These are phyloP conservation scores for Collariella sp. DNA, from an alignment of 495 filamentous ascomycete species.

Conservation along the genomic window DNA sequence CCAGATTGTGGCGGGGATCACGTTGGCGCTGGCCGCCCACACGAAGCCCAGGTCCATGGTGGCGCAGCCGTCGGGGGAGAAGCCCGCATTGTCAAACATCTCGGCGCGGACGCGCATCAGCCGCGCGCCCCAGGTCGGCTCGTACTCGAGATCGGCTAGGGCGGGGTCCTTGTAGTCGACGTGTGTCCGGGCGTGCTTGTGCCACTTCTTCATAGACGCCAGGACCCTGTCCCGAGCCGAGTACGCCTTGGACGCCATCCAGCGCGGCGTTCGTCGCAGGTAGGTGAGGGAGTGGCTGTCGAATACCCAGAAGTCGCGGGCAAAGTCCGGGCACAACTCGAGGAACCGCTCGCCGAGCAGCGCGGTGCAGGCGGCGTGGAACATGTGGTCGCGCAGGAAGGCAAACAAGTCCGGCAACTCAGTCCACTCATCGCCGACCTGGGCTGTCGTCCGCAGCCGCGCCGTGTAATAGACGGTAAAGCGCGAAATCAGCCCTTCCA, in stretches of 20 bases:
- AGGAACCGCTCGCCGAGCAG: constrained; percentile 23
- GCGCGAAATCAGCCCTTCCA: constrained; percentile 6
- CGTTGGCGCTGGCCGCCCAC: constrained; percentile 23
- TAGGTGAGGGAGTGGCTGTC: constrained; percentile 9
- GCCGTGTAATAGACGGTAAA: constrained; percentile 10
- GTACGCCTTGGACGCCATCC: constrained; percentile 15
- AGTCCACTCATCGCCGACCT: constrained; percentile 6
- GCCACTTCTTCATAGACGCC: constrained; percentile 16
- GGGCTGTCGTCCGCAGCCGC: neutral
- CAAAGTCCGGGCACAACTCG: constrained; percentile 13
- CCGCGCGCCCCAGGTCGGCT: constrained; percentile 18
- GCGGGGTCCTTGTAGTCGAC: constrained; percentile 6
- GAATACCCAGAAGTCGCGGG: constrained; percentile 19
- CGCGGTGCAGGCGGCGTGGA: constrained; percentile 18
- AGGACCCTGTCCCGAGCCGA: constrained; percentile 13
- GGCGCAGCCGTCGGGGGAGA: constrained; percentile 8
- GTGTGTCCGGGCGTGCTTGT: constrained; percentile 1
- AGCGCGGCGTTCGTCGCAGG: constrained; percentile 13
- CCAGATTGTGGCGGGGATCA: constrained; percentile 20
- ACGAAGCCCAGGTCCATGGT: constrained; percentile 19
- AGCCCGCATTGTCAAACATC: constrained; percentile 3
- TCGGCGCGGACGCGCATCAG: constrained; percentile 13
- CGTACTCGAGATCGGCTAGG: constrained; percentile 15
- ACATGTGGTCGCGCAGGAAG: constrained; percentile 22
- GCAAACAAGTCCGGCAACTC: constrained; percentile 20